Conservation (phyloP, 2,329 filamentous ascomycete species). For the Microcera coccophila region DNA sequence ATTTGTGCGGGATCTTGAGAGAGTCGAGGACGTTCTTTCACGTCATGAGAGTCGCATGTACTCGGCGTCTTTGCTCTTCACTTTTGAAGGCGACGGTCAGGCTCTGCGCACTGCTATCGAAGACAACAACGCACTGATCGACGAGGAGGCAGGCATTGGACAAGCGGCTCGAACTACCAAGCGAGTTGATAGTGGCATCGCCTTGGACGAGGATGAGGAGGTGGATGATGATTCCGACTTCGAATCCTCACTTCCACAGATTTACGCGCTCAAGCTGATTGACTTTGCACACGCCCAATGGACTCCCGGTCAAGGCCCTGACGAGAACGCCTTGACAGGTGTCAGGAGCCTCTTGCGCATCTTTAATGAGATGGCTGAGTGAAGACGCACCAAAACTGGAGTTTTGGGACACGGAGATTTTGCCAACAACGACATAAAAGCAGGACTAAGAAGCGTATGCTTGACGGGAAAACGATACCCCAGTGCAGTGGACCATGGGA, state of each 20-base stretch:
- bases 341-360: conserved; percentile 69
- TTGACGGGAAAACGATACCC: conserved; percentile 26
- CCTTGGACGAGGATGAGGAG: conserved; percentile 41
- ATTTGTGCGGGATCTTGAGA: conserved; percentile 51
- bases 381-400: not conserved
- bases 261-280: conserved; percentile 82
- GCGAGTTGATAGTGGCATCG: conserved; percentile 56
- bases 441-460: conserved; percentile 13
- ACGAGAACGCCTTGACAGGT: conserved; percentile 77
- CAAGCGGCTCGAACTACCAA: conserved; percentile 35
- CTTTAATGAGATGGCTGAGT: conserved; percentile 59
- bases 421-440: conserved; percentile 7
- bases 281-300: conserved; percentile 93
- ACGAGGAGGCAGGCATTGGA: conserved; percentile 47
- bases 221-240: conserved; percentile 49
- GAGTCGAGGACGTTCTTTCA: conserved; percentile 51
- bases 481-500: conserved; percentile 14
- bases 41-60: conserved; percentile 61
- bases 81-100: conserved; percentile 60
- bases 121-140: conserved; percentile 49
- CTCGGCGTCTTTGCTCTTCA: conserved; percentile 58
- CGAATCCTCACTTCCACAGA: conserved; percentile 51
- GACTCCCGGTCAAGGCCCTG: conserved; percentile 75
- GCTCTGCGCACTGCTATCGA: conserved; percentile 51
- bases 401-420: not conserved